Conservation (phyloP, 208 protist species). For the Leishmania aethiopica region DNA sequence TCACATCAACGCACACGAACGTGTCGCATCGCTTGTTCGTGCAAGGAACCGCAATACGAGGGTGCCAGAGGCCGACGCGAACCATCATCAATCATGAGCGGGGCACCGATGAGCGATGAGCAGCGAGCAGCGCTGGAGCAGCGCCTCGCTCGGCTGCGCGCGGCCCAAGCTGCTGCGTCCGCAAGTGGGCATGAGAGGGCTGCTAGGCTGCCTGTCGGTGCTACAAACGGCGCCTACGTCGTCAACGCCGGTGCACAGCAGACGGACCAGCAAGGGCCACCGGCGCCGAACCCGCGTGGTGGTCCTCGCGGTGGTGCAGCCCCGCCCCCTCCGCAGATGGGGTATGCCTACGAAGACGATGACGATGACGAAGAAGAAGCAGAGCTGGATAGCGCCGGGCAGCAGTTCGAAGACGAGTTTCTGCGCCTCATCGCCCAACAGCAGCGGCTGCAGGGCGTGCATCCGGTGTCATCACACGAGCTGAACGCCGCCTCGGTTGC, state of each 20-base stretch:
- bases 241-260: not conserved
- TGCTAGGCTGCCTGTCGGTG: not conserved
- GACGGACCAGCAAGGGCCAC: not conserved
- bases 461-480: constrained; percentile 16
- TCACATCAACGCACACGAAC: not conserved
- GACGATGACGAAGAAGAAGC: constrained; percentile 37
- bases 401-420: constrained; percentile 39
- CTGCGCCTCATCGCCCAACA: constrained; percentile 17
- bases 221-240: not conserved
- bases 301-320: not conserved
- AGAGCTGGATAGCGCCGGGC: constrained; percentile 17
- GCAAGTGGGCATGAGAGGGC: not conserved
- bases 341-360: constrained; percentile 31
- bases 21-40: not conserved
- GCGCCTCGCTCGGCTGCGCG: constrained; percentile 44
- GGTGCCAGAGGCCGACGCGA: not conserved
- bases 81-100: constrained; percentile 20
- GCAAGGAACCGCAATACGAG: not conserved
- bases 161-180: constrained; percentile 21
- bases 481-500: constrained; percentile 29
- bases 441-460: constrained; percentile 24
- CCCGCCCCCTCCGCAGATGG: constrained; percentile 11
- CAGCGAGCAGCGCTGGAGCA: constrained; percentile 57
- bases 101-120: constrained; percentile 44
- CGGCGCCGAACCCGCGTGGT: not conserved